A percentile compares a stretch with the other conserved stretches of the same genome.
Conservation (phyloP, 2,329 filamentous ascomycete species). For the Nakataea oryzae region DNA sequence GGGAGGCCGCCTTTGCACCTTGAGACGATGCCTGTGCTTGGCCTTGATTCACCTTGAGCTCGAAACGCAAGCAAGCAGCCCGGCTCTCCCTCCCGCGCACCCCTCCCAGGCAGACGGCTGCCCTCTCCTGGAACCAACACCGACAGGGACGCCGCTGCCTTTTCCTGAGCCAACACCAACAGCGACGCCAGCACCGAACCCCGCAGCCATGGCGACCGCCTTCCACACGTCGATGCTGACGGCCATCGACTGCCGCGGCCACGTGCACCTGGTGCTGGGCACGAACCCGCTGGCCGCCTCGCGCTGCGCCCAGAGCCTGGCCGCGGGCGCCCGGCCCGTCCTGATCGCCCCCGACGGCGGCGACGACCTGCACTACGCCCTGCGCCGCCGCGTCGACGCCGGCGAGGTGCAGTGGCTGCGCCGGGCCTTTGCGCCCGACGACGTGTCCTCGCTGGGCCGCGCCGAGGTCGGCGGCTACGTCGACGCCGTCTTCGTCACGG, state of each 20-base stretch:
- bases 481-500: constrained; percentile 85
- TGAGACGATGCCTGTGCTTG: no score
- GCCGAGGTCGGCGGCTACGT: constrained; percentile 68
- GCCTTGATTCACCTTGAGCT: no score
- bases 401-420: constrained; percentile 56
- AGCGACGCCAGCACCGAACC: not conserved
- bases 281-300: constrained; percentile 79
- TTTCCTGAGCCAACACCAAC: no score
- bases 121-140: no score
- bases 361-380: constrained; percentile 39
- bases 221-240: constrained; percentile 51
- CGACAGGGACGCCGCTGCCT: no score
- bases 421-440: constrained; percentile 56
- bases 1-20: no score
- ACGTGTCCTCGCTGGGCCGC: constrained; percentile 69
- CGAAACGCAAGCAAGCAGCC: no score
- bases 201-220: not conserved
- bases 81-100: no score
- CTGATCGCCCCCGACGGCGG: constrained; percentile 57
- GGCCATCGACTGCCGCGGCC: constrained; percentile 56
- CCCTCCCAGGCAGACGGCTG: no score
- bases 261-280: constrained; percentile 78
- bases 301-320: constrained; percentile 68
- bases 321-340: constrained; percentile 71
- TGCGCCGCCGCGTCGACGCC: constrained; percentile 55